Evolutionary conservation across 2,329 filamentous ascomycete species (phyloP).

Genomic region (Epichloe amarillans): DNA sequence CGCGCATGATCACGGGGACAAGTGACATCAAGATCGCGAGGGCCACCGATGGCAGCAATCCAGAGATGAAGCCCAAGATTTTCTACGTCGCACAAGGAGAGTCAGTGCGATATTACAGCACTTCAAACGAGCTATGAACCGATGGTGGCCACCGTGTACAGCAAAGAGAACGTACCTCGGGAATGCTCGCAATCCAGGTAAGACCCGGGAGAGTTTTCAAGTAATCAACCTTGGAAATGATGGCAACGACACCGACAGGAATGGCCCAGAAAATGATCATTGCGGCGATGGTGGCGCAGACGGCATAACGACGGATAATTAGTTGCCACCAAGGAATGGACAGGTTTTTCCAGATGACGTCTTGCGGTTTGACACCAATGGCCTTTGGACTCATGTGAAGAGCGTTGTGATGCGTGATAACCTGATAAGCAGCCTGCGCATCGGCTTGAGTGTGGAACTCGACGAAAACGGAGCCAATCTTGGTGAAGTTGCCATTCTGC

Average conservation of each 20-base stretch:
- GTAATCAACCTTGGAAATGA: conserved; percentile 70
- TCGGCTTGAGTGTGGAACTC: conserved; percentile 74
- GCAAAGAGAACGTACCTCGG: conserved; percentile 21
- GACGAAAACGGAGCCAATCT: conserved; percentile 71
- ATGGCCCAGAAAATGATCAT: conserved; percentile 78
- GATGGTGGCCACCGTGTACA: background rate
- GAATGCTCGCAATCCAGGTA: conserved; percentile 59
- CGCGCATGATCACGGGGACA: conserved; percentile 53
- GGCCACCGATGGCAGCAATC: conserved; percentile 66
- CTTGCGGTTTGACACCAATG: conserved; percentile 65
- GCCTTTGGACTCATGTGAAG: conserved; percentile 76
- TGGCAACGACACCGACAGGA: conserved; percentile 64
- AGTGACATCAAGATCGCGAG: conserved; percentile 73
- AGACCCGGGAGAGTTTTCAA: conserved; percentile 57
- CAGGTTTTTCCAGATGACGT: conserved; percentile 80
- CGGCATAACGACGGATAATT: conserved; percentile 51
- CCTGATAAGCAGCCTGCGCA: conserved; percentile 77
- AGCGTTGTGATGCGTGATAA: conserved; percentile 65
- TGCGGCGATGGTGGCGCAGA: conserved; percentile 52
- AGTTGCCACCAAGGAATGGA: conserved; percentile 57
- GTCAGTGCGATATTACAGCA: background rate
- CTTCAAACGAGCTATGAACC: background rate
- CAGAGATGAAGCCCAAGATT: conserved; percentile 69
- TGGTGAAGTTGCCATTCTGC: conserved; percentile 44
- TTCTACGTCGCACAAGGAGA: conserved; percentile 9